Base-by-base conservation (phyloP, 2,329 filamentous ascomycete species). In the Aureobasidium pullulans region DNA sequence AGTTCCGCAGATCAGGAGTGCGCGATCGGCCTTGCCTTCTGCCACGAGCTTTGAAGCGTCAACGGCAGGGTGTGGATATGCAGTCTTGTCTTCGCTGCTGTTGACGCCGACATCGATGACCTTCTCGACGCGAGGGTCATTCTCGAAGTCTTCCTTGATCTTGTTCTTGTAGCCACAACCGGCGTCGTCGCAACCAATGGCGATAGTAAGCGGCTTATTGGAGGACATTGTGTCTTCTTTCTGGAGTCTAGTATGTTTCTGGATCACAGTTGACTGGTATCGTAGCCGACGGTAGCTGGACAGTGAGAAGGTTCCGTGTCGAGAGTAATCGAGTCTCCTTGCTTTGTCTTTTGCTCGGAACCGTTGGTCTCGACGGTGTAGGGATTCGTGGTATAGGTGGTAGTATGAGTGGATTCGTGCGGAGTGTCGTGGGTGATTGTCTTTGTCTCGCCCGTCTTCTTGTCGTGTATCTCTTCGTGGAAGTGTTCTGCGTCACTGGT, bases 1-100 rank as follows among this genome's bases (percentile, higher is more conserved):
- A 0, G 90, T 95, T 2, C 90, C 90, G 75, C 90, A 95, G 76
- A 95, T 89, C 43, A 91, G 76, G 39, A 95, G 79, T 0, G 89
- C 90, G 57, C 90, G 86, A 74, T 95, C 90, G 56, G 83, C 87
- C 67, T 84, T 79, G 44, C 85, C 86, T 6, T 77, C 72, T 4
- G 80, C 78, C 10, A 89, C 81, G 39, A 87, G 77, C 62, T 81
- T 78, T 43, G 88, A 87, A 5, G 89, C 89, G 40, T 83, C 82
- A 42, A 89, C 87, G 60, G 89, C 89, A 42, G 88, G 82, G 72
- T 89, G 86, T 0, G 90, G 88, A 72, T 95, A 95, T 2, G 89
- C 86, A 1, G 88, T 93, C 72, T 89, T 90, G 79, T 94, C 88
- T 60, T 78, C 75, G 59, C 78, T 68, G 46, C 79, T 77, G 66